A percentile compares a stretch with the other conserved stretches of the same genome.
These are phyloP conservation scores for Corchorus olitorius DNA, from an alignment of 345 rosid species.

Conservation along the genomic window DNA sequence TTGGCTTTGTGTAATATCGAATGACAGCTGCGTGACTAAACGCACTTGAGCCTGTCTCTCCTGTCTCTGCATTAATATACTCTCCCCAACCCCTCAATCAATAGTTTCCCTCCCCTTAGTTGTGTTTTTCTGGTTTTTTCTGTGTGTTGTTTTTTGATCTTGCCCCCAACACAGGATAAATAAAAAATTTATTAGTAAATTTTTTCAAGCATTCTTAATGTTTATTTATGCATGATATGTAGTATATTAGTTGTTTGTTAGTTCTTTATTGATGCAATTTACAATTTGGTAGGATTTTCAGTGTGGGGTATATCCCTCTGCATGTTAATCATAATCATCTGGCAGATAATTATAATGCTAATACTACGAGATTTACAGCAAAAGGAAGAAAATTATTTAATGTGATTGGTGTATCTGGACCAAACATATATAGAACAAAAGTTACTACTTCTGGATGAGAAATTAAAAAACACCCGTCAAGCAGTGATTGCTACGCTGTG, in stretches of 20 bases:
- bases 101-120: constrained; percentile 1
- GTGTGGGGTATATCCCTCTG: too few relatives aligned
- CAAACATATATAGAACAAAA: neutral
- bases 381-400: neutral
- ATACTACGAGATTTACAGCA: neutral
- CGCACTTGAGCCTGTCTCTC: constrained; percentile 55
- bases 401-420: constrained; percentile 12
- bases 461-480: neutral
- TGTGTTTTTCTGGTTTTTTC: constrained; percentile 4
- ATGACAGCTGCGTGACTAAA: constrained; percentile 53
- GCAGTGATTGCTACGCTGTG: neutral
- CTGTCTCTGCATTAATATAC: constrained; percentile 59
- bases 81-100: constrained; percentile 47
- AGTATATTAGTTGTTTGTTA: neutral
- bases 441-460: neutral
- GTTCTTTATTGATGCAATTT: constrained; percentile 17
- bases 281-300: constrained; percentile 1
- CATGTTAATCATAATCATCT: constrained; percentile 1
- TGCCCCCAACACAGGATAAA: neutral
- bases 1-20: constrained; percentile 46
- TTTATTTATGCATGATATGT: constrained; percentile 3
- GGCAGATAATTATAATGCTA: neutral
- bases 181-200: neutral
- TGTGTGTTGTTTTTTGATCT: neutral
- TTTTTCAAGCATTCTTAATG: neutral